These are phyloP conservation scores for Meyerozyma carpophila DNA, from an alignment of 1,139 yeast species.

Conservation along the genomic window DNA sequence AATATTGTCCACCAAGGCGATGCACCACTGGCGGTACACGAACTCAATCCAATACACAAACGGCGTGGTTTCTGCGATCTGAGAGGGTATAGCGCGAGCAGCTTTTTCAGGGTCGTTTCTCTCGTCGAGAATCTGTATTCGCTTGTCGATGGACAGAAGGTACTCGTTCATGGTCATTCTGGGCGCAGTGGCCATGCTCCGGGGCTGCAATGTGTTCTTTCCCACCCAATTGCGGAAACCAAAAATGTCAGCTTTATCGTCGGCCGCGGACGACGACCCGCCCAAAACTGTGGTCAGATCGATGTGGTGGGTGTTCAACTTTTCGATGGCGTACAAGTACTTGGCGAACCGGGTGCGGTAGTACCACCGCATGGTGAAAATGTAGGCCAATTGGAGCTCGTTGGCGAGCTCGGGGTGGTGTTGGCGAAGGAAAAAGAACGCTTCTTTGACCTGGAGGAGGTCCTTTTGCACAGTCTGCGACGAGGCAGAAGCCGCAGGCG, in stretches of 20 bases:
- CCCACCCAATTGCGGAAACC: conserved; percentile 26
- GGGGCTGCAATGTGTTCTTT: conserved; percentile 4
- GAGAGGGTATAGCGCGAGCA: conserved; percentile 71
- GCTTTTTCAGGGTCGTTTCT: conserved; percentile 27
- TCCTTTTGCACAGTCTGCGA: conserved; percentile 74
- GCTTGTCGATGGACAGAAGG: conserved; percentile 49
- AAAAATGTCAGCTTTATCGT: conserved; percentile 21
- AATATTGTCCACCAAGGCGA: conserved; percentile 72
- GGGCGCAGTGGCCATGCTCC: conserved; percentile 2
- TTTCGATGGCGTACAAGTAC: conserved; percentile 71
- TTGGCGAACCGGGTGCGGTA: conserved; percentile 74
- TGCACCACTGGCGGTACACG: conserved; percentile 66
- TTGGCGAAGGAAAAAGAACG: conserved; percentile 49
- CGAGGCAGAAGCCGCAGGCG: conserved; percentile 33
- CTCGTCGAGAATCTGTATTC: conserved; percentile 43
- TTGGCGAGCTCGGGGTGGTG: conserved; percentile 62
- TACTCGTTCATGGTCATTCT: conserved; percentile 36
- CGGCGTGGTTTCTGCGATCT: conserved; percentile 76
- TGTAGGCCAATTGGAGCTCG: conserved; percentile 77
- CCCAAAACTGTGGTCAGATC: conserved; percentile 54
- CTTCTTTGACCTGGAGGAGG: conserved; percentile 55
- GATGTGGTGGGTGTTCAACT: conserved; percentile 46
- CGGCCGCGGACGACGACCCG: conserved; percentile 14
- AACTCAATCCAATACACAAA: conserved; percentile 66
- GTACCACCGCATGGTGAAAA: conserved; percentile 91